phyloP scores from a whole-genome alignment of 2,329 filamentous ascomycete genomes.

The Epichloe hybrida region DNA sequence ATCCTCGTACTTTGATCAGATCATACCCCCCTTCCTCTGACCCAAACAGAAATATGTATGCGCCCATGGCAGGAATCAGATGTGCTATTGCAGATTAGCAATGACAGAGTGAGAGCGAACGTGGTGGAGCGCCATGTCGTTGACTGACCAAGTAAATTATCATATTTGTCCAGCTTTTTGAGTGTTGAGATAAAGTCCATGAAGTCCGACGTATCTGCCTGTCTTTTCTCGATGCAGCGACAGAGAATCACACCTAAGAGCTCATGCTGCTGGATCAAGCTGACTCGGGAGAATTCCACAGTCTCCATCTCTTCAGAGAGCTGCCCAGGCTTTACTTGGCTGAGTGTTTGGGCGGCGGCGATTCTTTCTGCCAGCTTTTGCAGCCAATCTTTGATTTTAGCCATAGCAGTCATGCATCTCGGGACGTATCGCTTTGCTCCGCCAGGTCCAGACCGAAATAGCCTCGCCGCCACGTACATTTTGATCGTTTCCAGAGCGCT shows the following conservation, averaged over 20 bases:
- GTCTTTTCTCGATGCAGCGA: constrained; percentile 63
- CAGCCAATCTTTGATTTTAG: constrained; percentile 62
- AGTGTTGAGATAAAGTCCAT: constrained; percentile 54
- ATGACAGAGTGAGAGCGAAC: constrained; percentile 2
- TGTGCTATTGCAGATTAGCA: constrained; percentile 40
- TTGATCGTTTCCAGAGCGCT: constrained; percentile 20
- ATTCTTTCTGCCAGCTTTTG: constrained; percentile 62
- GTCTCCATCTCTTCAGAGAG: constrained; percentile 57
- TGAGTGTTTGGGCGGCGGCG: constrained; percentile 61
- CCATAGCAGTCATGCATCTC: constrained; percentile 65
- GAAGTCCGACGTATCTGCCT: constrained; percentile 60
- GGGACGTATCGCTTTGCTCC: constrained; percentile 50
- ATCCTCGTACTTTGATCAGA: constrained; percentile 52
- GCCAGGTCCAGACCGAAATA: constrained; percentile 20
- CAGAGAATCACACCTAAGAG: constrained; percentile 68
- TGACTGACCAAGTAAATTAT: constrained; percentile 42
- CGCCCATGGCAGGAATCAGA: constrained; percentile 65
- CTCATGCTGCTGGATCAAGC: constrained; percentile 81
- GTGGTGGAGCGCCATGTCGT: background rate
- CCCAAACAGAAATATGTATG: constrained; percentile 65
- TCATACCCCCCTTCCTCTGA: constrained; percentile 62
- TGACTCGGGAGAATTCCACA: constrained; percentile 66
- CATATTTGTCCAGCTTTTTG: constrained; percentile 62
- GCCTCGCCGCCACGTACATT: constrained; percentile 20
- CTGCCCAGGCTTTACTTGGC: constrained; percentile 39